Conservation (phyloP, 2,329 filamentous ascomycete species). For the Neopestalotiopsis rosae region DNA sequence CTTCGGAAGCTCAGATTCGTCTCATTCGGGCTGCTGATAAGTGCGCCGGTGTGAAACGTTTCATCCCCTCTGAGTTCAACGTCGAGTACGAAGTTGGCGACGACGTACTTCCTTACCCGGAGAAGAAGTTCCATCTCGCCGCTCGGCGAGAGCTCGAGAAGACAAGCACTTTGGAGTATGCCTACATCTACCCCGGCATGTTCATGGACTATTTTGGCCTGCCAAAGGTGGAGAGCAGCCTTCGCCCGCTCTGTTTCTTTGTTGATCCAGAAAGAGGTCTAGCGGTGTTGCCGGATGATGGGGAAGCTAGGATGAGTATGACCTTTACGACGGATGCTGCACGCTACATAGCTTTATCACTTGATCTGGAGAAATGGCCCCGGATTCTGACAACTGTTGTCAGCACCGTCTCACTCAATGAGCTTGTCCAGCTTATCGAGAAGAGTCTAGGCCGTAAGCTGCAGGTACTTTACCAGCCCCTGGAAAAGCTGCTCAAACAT, state of each 20-base stretch:
- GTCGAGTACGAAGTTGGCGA: constrained; percentile 42
- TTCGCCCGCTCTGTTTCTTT: constrained; percentile 36
- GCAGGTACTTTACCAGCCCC: constrained; percentile 32
- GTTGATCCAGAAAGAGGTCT: constrained; percentile 32
- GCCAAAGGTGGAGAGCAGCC: constrained; percentile 29
- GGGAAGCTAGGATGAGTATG: constrained; percentile 37
- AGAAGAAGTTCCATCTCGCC: constrained; percentile 36
- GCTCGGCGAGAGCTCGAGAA: constrained; percentile 35
- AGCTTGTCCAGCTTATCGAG: constrained; percentile 32
- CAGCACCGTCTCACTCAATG: constrained; percentile 35
- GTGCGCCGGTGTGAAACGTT: constrained; percentile 36
- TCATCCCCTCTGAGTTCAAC: constrained; percentile 44
- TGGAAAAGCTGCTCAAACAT: constrained; percentile 30
- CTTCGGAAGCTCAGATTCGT: constrained; percentile 36
- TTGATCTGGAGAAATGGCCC: constrained; percentile 37
- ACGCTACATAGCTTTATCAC: constrained; percentile 35
- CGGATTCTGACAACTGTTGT: constrained; percentile 33
- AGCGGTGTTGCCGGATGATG: constrained; percentile 37
- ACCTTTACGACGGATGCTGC: constrained; percentile 37
- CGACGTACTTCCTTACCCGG: constrained; percentile 37
- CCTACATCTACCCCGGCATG: constrained; percentile 42
- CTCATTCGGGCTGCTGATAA: constrained; percentile 39
- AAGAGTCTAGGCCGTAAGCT: constrained; percentile 28
- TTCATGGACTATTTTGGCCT: constrained; percentile 43
- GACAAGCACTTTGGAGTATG: constrained; percentile 37